These are phyloP conservation scores for Hirsutella minnesotensis DNA, from an alignment of 2,329 filamentous ascomycete species.

Conservation along the genomic window DNA sequence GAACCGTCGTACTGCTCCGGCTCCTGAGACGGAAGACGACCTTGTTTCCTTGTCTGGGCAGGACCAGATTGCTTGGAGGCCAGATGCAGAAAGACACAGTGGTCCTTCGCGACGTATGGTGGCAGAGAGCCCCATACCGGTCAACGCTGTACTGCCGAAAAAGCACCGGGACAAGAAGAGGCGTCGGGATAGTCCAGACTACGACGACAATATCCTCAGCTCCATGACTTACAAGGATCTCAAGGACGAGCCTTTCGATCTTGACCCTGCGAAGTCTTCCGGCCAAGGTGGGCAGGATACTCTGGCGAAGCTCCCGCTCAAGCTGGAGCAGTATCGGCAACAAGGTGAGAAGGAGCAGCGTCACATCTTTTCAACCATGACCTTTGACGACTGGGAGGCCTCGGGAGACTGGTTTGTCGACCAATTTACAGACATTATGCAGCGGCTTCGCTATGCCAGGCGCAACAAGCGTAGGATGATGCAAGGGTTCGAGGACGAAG, in stretches of 20 bases:
- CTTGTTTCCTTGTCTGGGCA: conserved; percentile 9
- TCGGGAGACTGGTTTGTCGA: conserved; percentile 49
- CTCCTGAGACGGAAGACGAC: conserved; percentile 13
- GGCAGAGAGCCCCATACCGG: conserved; percentile 12
- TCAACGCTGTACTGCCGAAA: conserved; percentile 7
- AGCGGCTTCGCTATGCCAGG: conserved; percentile 34
- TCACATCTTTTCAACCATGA: conserved; percentile 40
- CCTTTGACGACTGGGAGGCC: conserved; percentile 45
- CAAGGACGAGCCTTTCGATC: conserved; percentile 41
- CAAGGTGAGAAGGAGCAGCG: conserved; percentile 33
- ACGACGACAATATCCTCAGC: conserved; percentile 43
- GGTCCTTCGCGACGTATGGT: conserved; percentile 8
- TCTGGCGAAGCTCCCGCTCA: conserved; percentile 31
- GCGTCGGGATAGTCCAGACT: conserved; percentile 35
- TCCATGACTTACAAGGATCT: conserved; percentile 41
- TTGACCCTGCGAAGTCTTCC: conserved; percentile 38
- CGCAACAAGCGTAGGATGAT: conserved; percentile 37
- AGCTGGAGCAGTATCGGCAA: conserved; percentile 36
- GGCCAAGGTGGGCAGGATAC: conserved; percentile 21
- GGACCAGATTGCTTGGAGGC: conserved; percentile 12
- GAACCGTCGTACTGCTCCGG: conserved; percentile 7
- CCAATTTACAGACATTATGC: conserved; percentile 38
- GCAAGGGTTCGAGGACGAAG: conserved; percentile 40
- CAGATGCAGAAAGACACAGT: conserved; percentile 12
- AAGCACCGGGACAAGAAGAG: conserved; percentile 24